Evolutionary conservation across 78 protist genomes (phyloP).

Genomic region (Dictyostelium intermedium): DNA sequence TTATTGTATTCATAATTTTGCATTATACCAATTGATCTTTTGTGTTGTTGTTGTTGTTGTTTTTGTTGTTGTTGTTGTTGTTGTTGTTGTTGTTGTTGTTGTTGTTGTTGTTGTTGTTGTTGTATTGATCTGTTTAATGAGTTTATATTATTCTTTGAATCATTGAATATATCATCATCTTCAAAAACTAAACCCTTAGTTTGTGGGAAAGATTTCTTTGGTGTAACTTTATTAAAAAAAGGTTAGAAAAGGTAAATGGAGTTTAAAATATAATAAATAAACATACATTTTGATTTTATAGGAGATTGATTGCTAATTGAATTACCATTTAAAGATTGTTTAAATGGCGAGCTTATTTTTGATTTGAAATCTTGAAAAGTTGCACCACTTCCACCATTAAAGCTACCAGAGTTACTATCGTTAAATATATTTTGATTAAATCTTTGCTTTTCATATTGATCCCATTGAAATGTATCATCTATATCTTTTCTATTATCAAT

Average conservation of each 20-base stretch:
- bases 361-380: slow-evolving; percentile 1
- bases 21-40: neutral
- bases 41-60: neutral
- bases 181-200: neutral
- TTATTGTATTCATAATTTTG: too few relatives aligned
- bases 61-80: neutral
- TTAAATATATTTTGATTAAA: neutral
- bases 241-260: neutral
- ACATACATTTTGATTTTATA: neutral
- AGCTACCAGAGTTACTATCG: neutral
- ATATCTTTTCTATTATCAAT: neutral
- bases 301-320: neutral
- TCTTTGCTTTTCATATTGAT: neutral
- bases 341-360: neutral
- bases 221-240: neutral
- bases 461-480: neutral
- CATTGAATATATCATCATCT: neutral
- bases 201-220: neutral
- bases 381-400: neutral
- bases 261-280: neutral
- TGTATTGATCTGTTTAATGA: neutral
- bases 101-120: neutral
- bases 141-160: neutral
- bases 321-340: neutral
- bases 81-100: neutral